Percentiles rank a stretch among this genome's conserved stretches.
These are phyloP conservation scores for Glomus cerebriforme DNA, from an alignment of 192 early-diverging fungal species.

Conservation along the genomic window DNA sequence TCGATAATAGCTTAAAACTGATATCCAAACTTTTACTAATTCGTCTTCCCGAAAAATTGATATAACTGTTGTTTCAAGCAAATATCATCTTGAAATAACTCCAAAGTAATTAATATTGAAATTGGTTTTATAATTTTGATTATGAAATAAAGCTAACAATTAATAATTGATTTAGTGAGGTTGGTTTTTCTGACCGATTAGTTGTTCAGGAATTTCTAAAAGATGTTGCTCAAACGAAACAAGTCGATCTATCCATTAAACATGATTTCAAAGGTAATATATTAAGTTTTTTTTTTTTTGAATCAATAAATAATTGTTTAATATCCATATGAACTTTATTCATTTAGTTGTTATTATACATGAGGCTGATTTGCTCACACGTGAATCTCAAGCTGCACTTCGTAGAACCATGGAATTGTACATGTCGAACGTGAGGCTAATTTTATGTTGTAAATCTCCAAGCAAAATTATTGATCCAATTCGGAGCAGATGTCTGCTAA, in stretches of 20 bases:
- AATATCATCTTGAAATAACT: constrained; percentile 96
- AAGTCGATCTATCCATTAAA: constrained; percentile 77
- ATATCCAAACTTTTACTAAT: constrained; percentile 72
- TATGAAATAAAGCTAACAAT: neutral
- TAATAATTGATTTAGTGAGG: constrained; percentile 64
- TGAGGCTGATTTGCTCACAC: constrained; percentile 86
- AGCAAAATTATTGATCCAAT: constrained; percentile 93
- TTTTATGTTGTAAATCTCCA: constrained; percentile 88
- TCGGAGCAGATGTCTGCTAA: constrained; percentile 85
- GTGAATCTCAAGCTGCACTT: constrained; percentile 93
- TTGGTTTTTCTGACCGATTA: constrained; percentile 91
- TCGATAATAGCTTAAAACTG: constrained; percentile 82
- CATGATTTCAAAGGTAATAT: constrained; percentile 82
- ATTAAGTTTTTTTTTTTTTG: neutral
- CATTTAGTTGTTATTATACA: constrained; percentile 84
- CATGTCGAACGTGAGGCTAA: constrained; percentile 87
- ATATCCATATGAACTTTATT: neutral
- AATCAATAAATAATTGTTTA: neutral
- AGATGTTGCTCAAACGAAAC: constrained; percentile 94
- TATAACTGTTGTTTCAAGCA: constrained; percentile 86
- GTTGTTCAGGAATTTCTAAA: constrained; percentile 96
- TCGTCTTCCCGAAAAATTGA: constrained; percentile 89
- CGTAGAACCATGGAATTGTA: constrained; percentile 99
- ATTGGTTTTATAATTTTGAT: neutral
- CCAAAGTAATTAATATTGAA: constrained; percentile 64